Percentiles rank a stretch among this genome's conserved stretches.
Conservation (phyloP, 805 yeast genomes). For the Kodamaea hsintzibuensis region DNA sequence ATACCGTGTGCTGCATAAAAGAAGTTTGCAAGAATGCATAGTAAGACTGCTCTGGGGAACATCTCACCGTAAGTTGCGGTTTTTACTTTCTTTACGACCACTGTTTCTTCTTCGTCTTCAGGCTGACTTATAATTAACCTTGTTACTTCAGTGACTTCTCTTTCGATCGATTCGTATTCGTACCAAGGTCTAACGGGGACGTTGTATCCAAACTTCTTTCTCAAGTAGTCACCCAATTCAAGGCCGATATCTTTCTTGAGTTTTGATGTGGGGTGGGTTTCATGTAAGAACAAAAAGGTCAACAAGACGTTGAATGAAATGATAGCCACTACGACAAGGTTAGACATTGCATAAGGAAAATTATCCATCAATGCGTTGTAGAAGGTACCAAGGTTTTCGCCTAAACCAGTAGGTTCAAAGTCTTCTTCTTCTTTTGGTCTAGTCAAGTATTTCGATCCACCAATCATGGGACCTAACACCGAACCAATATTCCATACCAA, state of each 20-base stretch:
- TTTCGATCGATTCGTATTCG: background rate
- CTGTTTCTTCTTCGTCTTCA: background rate
- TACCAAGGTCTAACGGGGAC: slow-evolving; percentile 35
- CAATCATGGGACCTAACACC: slow-evolving; percentile 34
- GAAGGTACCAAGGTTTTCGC: slow-evolving; percentile 13
- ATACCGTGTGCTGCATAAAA: slow-evolving; percentile 47
- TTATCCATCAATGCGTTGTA: slow-evolving; percentile 30
- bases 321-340: slow-evolving; percentile 33
- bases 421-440: slow-evolving; percentile 18
- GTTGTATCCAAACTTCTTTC: slow-evolving; percentile 26
- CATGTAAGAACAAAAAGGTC: slow-evolving; percentile 40
- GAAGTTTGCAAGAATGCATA: slow-evolving; percentile 38
- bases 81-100: background rate
- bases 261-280: slow-evolving; percentile 29
- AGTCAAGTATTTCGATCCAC: slow-evolving; percentile 30
- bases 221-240: slow-evolving; percentile 37
- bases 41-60: slow-evolving; percentile 31
- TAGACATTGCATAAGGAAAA: slow-evolving; percentile 43
- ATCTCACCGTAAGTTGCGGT: slow-evolving; percentile 14
- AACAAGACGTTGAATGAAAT: slow-evolving; percentile 25
- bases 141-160: background rate
- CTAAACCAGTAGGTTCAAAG: background rate
- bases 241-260: slow-evolving; percentile 30
- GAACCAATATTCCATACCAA: slow-evolving; percentile 34
- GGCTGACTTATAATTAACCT: background rate